Conservation (phyloP, 129 eudicot species). For the Chrysanthemum seticuspe region DNA sequence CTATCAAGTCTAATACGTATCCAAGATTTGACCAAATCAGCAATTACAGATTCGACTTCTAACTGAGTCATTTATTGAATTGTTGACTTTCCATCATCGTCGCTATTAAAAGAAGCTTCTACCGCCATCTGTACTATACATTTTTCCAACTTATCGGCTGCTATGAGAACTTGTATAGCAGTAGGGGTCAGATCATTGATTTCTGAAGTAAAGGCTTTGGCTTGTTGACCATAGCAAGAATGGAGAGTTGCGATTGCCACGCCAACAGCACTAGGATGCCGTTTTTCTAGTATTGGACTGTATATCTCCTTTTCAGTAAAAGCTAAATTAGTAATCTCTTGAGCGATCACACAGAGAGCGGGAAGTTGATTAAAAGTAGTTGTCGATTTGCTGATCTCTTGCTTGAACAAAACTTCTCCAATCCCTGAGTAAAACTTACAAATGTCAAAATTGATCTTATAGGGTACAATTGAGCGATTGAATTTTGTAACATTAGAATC, state of each 20-base stretch:
- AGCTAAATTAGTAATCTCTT: constrained; percentile 62
- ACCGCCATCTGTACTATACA: constrained; percentile 82
- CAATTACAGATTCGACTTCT: constrained; percentile 68
- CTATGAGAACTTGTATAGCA: constrained; percentile 61
- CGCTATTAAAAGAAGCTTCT: constrained; percentile 79
- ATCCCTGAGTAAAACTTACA: too few relatives aligned
- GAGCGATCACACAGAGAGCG: constrained; percentile 71
- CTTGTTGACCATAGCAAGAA: constrained; percentile 64
- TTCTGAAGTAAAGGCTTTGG: constrained; percentile 55
- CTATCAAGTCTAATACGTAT: constrained; percentile 63
- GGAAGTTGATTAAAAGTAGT: constrained; percentile 45
- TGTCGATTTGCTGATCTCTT: constrained; percentile 50
- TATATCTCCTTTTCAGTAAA: constrained; percentile 75
- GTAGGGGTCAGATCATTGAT: constrained; percentile 75
- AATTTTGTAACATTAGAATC: neutral
- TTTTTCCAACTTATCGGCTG: constrained; percentile 81
- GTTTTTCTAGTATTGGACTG: constrained; percentile 71
- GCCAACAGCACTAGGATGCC: constrained; percentile 87
- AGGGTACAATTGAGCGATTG: neutral
- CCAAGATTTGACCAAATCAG: constrained; percentile 77
- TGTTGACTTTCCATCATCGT: constrained; percentile 84
- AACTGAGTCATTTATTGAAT: constrained; percentile 77
- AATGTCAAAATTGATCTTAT: constrained; percentile 6
- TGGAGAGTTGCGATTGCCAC: constrained; percentile 83
- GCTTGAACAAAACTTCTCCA: constrained; percentile 53